Base-by-base conservation (phyloP, 352 stramenopile species). In the Phytophthora podocarpi region DNA sequence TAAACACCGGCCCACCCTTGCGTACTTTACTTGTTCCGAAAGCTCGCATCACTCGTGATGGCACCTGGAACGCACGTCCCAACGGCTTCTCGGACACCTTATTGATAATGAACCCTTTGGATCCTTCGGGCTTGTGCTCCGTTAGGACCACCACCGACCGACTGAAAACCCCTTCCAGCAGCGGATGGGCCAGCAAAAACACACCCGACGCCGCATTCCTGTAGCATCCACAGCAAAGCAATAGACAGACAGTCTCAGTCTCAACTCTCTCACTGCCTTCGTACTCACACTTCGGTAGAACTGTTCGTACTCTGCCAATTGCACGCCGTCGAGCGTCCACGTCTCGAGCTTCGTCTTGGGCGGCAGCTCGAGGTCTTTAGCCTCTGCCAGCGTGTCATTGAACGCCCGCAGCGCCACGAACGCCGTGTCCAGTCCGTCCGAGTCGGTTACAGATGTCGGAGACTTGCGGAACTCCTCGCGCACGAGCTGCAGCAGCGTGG, bases 81-180 rank as follows among this genome's bases (percentile, higher is more conserved):
- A 92, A 62, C 40, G 76, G 65, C n/a, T 79, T 83, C 16, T 79
- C 67, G 28, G 71, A 77, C 37, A 78, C 49, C 31, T 81, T 76
- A 55, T 93, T 95, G 27, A 95, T 74, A 26, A 95, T 92, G 36
- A 89, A 90, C 0, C 86, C 86, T 32, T 78, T 81, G 21, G 82
- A 86, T 16, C 77, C 78, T 13, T 84, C 62, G 6, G 24, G 35
- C 28, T 63, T 82, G 66, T 95, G 84, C 34, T 89, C 72, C 1
- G 85, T 93, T 5, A 95, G 60, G 23, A 93, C 55, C 35, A 95
- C 76, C 51, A 95, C 86, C 21, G 81, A 76, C 4, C 84, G 82
- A 49, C 69, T 78, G 59, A 95, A 95, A n/a, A 83, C 70, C 9
- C 80, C 81, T 52, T 76, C 74, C 10, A 90, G 47, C 43, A 95